These are phyloP conservation scores for Cryphonectria naterciae DNA, from an alignment of 2,329 filamentous ascomycete genomes.

Conservation along the genomic window DNA sequence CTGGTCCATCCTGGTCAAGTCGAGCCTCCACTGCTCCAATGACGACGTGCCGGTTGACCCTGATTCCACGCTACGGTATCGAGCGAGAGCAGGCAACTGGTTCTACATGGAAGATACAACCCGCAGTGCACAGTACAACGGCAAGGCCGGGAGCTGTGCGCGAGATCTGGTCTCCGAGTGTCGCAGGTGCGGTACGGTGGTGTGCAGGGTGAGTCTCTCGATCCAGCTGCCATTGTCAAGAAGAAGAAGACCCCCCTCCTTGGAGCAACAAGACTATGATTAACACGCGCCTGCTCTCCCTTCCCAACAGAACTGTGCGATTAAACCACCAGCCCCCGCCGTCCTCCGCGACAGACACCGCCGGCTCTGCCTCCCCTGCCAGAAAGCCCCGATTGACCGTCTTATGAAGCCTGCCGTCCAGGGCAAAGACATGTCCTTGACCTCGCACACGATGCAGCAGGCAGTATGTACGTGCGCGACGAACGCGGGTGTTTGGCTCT, in stretches of 20 bases:
- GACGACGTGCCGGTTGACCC: constrained; percentile 62
- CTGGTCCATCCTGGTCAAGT: constrained; percentile 70
- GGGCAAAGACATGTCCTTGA: constrained; percentile 51
- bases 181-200: constrained; percentile 72
- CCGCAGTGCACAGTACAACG: constrained; percentile 52
- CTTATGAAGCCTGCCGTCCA: constrained; percentile 51
- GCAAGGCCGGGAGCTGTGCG: constrained; percentile 79
- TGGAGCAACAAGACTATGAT: neutral
- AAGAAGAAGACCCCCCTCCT: neutral
- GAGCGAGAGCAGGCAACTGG: constrained; percentile 61
- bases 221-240: too few relatives aligned
- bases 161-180: constrained; percentile 86
- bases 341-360: constrained; percentile 77
- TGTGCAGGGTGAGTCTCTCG: constrained; percentile 72
- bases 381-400: constrained; percentile 67
- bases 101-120: constrained; percentile 61
- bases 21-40: constrained; percentile 80
- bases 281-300: constrained; percentile 4
- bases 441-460: constrained; percentile 59
- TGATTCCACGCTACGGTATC: constrained; percentile 61
- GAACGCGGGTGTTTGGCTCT: constrained; percentile 74
- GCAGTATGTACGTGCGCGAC: constrained; percentile 57
- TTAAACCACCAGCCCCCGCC: constrained; percentile 74
- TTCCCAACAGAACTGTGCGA: constrained; percentile 77
- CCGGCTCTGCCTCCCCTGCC: constrained; percentile 77